Evolutionary conservation across 208 protist species (phyloP).

Genomic region (Wallacemonas rigidus): DNA sequence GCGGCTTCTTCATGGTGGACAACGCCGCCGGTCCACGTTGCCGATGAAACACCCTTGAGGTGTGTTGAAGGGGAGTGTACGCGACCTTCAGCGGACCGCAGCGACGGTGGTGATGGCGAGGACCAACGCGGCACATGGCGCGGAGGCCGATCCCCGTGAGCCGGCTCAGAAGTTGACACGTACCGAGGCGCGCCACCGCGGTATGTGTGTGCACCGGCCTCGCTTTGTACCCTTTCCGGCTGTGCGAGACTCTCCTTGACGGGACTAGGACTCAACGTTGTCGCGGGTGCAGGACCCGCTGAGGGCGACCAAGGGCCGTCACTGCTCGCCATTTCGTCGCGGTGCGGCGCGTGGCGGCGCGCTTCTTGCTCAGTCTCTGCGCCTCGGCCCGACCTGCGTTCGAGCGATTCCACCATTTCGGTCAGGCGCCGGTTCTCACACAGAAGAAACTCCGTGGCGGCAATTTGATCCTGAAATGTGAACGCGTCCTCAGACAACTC

Average conservation of each 20-base stretch:
- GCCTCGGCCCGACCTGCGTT: too few species aligned
- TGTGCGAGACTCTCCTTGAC: too few species aligned
- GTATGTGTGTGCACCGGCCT: too few species aligned
- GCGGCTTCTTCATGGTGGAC: background rate
- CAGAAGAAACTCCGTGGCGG: slow-evolving; percentile 49
- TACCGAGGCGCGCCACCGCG: too few species aligned
- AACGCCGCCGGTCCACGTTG: slow-evolving; percentile 10
- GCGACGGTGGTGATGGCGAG: background rate
- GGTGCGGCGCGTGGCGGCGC: too few species aligned
- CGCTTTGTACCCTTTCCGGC: too few species aligned
- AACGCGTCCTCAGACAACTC: slow-evolving; percentile 73
- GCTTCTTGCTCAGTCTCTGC: too few species aligned
- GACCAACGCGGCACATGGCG: background rate
- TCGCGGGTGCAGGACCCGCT: background rate
- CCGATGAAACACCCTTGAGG: background rate
- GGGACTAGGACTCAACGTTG: background rate
- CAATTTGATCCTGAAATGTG: slow-evolving; percentile 79
- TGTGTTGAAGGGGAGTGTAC: too few species aligned
- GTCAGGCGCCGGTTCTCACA: slow-evolving; percentile 50
- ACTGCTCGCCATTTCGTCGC: background rate
- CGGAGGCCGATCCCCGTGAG: too few species aligned
- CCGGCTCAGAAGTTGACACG: too few species aligned
- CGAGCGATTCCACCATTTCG: background rate
- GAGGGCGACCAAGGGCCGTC: background rate
- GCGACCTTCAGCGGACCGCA: too few species aligned